Evolutionary conservation across 2,329 filamentous ascomycete genomes (phyloP).

Genomic region (Penicillium digitatum): DNA sequence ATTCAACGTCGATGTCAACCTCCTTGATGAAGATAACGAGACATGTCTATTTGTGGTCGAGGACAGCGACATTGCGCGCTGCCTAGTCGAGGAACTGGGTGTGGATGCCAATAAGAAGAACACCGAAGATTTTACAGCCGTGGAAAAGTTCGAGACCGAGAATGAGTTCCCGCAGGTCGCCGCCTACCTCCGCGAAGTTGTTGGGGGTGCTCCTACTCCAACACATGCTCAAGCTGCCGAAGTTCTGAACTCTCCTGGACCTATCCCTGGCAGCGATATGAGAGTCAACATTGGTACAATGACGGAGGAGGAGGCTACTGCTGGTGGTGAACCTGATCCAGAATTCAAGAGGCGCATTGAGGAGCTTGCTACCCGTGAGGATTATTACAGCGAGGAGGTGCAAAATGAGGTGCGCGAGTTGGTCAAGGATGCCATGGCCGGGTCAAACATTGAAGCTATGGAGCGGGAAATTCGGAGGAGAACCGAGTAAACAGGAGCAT

Average conservation of each 20-base stretch:
- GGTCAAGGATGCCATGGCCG: constrained; percentile 73
- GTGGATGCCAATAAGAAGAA: constrained; percentile 65
- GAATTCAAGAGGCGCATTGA: constrained; percentile 85
- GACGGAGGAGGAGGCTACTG: constrained; percentile 53
- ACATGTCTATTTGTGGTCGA: constrained; percentile 94
- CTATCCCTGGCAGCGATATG: constrained; percentile 67
- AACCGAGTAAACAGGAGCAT: constrained; percentile 47
- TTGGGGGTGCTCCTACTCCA: constrained; percentile 27
- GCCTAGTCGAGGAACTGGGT: constrained; percentile 77
- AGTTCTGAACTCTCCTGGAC: constrained; percentile 51
- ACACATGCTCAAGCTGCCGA: constrained; percentile 26
- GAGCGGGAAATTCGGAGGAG: constrained; percentile 63
- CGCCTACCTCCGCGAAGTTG: constrained; percentile 59
- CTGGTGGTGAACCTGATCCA: constrained; percentile 66
- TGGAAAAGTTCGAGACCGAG: constrained; percentile 74
- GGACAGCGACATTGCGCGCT: constrained; percentile 69
- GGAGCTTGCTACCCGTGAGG: constrained; percentile 74
- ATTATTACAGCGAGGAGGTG: constrained; percentile 76
- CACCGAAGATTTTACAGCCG: constrained; percentile 71
- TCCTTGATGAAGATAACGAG: constrained; percentile 86
- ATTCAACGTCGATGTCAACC: constrained; percentile 72
- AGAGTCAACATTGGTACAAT: constrained; percentile 74
- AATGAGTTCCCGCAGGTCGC: constrained; percentile 73
- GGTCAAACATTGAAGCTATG: constrained; percentile 57
- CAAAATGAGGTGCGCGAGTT: constrained; percentile 75